These are phyloP conservation scores for Spirogloea muscicola DNA, from an alignment of 139 green algal species.

Conservation along the genomic window DNA sequence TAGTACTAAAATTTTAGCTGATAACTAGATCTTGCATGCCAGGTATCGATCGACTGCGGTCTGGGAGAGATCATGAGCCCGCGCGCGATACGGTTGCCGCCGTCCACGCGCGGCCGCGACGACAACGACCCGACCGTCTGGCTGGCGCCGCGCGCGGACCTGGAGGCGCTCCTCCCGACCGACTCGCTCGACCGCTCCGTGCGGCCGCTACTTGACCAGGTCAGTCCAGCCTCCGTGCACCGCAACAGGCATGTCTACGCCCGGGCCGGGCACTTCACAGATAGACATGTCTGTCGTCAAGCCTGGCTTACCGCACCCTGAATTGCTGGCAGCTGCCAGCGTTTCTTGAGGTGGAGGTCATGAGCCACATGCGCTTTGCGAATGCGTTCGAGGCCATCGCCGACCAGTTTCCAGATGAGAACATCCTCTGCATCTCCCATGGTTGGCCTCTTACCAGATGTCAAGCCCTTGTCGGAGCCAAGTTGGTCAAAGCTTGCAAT, in stretches of 20 bases:
- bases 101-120: no score
- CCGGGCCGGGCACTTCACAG: no score
- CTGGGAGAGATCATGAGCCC: conserved; percentile 31
- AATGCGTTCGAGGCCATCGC: conserved; percentile 28
- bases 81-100: conserved; percentile 12
- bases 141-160: conserved; percentile 1
- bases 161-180: conserved; percentile 15
- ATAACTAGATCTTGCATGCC: no score
- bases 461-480: no score
- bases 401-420: conserved; percentile 18
- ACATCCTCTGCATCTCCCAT: conserved; percentile 32
- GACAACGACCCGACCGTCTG: background rate
- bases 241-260: no score
- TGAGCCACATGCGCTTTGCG: conserved; percentile 8
- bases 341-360: conserved; percentile 24
- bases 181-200: no score
- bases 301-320: no score
- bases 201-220: no score
- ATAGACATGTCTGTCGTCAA: no score
- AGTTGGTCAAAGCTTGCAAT: no score
- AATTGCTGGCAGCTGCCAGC: conserved; percentile 24
- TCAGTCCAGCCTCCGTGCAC: no score
- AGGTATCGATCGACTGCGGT: conserved; percentile 23
- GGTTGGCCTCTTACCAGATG: conserved; percentile 16
- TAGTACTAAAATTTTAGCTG: no score